phyloP scores from a whole-genome alignment of 148 eudicot genomes.

The Rhododendron simsii region DNA sequence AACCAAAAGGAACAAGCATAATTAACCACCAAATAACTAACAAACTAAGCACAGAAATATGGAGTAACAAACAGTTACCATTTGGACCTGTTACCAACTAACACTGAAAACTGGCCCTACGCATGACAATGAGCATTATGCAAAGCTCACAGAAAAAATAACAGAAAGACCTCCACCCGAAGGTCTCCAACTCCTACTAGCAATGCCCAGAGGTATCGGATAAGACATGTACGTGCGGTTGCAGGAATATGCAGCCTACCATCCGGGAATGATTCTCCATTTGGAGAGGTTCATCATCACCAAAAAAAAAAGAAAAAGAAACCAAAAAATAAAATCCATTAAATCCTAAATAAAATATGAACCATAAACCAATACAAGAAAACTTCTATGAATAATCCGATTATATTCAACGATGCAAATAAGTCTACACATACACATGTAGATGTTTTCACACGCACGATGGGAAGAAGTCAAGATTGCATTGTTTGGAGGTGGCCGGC shows the following conservation, averaged over 20 bases:
- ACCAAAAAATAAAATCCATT: not conserved
- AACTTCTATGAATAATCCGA: not conserved
- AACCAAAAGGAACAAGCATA: not conserved
- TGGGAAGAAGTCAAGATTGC: not conserved
- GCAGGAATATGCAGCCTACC: not conserved
- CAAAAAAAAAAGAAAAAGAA: not conserved
- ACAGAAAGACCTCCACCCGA: not conserved
- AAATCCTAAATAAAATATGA: not conserved
- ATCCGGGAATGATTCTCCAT: not conserved
- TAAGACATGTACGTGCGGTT: not conserved
- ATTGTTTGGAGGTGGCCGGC: not conserved
- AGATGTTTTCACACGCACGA: not conserved
- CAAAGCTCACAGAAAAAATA: not conserved
- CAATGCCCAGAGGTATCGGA: not conserved
- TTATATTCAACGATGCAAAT: not conserved
- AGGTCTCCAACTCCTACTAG: not conserved
- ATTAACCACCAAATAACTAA: not conserved
- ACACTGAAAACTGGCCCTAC: not conserved
- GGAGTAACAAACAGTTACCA: not conserved
- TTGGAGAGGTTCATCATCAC: not conserved
- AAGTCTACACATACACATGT: not conserved
- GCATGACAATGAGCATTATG: not conserved
- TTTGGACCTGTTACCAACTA: not conserved
- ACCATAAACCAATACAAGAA: not conserved
- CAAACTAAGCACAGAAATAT: not conserved